phyloP scores from a whole-genome alignment of 805 yeast genomes.

The Schizosaccharomyces osmophilus region DNA sequence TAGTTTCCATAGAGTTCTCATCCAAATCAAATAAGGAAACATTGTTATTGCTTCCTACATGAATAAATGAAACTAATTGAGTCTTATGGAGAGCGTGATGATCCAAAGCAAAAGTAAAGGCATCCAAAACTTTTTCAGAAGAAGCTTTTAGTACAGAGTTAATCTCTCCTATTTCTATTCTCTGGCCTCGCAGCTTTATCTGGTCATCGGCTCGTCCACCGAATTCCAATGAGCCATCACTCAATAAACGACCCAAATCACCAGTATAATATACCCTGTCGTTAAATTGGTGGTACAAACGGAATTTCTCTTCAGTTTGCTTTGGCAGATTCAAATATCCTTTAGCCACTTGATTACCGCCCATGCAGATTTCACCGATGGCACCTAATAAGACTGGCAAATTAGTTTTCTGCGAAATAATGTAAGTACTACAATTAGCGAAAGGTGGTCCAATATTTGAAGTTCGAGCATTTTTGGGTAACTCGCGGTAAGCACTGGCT shows the following conservation, averaged over 20 bases:
- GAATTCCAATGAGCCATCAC: slow-evolving; percentile 11
- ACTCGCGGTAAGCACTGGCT: slow-evolving; percentile 8
- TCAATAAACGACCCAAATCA: slow-evolving; percentile 11
- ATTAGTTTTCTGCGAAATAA: slow-evolving; percentile 5
- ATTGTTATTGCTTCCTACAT: background rate
- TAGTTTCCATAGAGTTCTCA: background rate
- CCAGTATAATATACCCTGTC: slow-evolving; percentile 10
- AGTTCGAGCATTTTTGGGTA: slow-evolving; percentile 8
- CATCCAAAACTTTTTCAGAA: slow-evolving; percentile 4
- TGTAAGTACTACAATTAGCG: slow-evolving; percentile 9
- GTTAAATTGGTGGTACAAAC: background rate
- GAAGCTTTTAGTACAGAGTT: slow-evolving; percentile 8
- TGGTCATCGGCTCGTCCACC: slow-evolving; percentile 13
- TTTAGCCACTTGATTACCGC: slow-evolving; percentile 12
- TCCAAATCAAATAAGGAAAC: background rate
- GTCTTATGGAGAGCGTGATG: slow-evolving; percentile 5
- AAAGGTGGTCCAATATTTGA: slow-evolving; percentile 11
- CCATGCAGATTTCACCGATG: slow-evolving; percentile 12
- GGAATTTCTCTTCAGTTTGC: slow-evolving; percentile 8
- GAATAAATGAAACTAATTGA: slow-evolving; percentile 8
- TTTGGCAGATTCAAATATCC: slow-evolving; percentile 11
- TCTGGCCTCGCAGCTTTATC: slow-evolving; percentile 13
- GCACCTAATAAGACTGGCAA: slow-evolving; percentile 10
- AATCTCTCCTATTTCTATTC: slow-evolving; percentile 14
- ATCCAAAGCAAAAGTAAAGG: slow-evolving; percentile 5